Base-by-base conservation (phyloP, 2,329 filamentous ascomycete genomes). In the Simplicillium sp. region DNA sequence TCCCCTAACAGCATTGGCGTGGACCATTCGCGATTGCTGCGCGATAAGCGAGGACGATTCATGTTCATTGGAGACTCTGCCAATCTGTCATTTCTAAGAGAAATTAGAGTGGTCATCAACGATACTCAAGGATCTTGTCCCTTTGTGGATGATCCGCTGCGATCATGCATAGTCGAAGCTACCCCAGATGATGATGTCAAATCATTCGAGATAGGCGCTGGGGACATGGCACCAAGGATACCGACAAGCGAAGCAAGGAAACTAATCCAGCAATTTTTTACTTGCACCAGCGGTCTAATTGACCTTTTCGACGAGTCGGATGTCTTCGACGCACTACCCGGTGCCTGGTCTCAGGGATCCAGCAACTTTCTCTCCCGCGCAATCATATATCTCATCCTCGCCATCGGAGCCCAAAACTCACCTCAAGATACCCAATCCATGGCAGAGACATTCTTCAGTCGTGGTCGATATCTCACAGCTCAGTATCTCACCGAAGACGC, bases 131-230 rank as follows among this genome's bases (percentile, higher is more conserved):
- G 52, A 2, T 40, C 45, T 1, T 54, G 54, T 35, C 28, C 48
- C 8, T 55, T 56, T 38, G 47, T 48, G 8, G 52, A 56, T n/a
- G 53, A 56, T 34, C 53, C 54, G 2, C 38, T 55, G n/a, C 47
- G 51, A 8, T 47, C 55, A 8, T 34, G 48, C 34, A 47, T 56
- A 29, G 52, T 56, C 8, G 54, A 56, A 39, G 51, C 50, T 6
- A 45, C 46, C 1, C 53, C 53, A 4, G 46, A 46, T 12, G 44
- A 40, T n/a, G 38, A 39, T 14, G 40, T 44, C n/a, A 48, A 41
- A 16, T 51, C 50, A 51, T 40, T 50, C 5, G 20, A 25, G 20
- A 6, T 25, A 9, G 20, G 20, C 20, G 20, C 5, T 25, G 20
- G 20, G 9, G 37, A 44, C n/a, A 39, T 35, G 11, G 41, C 44